Conservation (phyloP, 495 filamentous ascomycete genomes). For the Thermochaetoides thermophila region DNA sequence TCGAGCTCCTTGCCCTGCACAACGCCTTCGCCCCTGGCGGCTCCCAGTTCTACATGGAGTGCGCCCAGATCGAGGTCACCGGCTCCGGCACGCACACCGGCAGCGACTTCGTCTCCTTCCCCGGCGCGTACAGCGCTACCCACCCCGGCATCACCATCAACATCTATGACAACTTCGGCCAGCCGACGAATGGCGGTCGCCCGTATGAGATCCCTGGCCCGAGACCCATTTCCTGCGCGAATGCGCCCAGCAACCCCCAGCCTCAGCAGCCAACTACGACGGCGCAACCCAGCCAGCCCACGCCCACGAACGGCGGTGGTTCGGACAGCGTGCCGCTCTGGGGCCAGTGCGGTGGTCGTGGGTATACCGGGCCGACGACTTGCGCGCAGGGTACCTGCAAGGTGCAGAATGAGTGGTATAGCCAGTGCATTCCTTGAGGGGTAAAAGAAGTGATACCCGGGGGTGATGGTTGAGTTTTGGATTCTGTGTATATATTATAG, state of each 20-base stretch:
- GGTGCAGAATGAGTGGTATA: constrained; percentile 15
- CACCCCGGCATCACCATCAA: constrained; percentile 32
- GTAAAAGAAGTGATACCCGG: neutral
- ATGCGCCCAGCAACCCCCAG: constrained; percentile 5
- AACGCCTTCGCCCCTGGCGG: constrained; percentile 21
- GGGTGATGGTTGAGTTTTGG: neutral
- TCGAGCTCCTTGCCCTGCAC: constrained; percentile 38
- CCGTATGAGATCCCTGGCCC: constrained; percentile 30
- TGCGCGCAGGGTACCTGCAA: constrained; percentile 16
- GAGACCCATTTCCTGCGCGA: constrained; percentile 18
- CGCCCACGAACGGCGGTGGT: constrained; percentile 1
- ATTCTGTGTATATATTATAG: neutral
- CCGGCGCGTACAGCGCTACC: constrained; percentile 32
- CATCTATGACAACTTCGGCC: constrained; percentile 27
- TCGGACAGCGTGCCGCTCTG: constrained; percentile 8
- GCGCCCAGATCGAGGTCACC: constrained; percentile 35
- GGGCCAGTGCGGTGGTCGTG: constrained; percentile 17
- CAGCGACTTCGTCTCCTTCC: constrained; percentile 29
- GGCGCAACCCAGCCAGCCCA: constrained; percentile 3
- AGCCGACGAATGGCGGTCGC: constrained; percentile 21
- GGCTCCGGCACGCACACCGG: constrained; percentile 28
- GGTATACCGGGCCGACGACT: constrained; percentile 12
- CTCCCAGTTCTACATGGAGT: constrained; percentile 38
- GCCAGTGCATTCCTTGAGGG: constrained; percentile 5
- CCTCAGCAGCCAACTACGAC: constrained; percentile 1